Evolutionary conservation across 2,329 filamentous ascomycete genomes (phyloP).

Genomic region (Xylaria digitata): DNA sequence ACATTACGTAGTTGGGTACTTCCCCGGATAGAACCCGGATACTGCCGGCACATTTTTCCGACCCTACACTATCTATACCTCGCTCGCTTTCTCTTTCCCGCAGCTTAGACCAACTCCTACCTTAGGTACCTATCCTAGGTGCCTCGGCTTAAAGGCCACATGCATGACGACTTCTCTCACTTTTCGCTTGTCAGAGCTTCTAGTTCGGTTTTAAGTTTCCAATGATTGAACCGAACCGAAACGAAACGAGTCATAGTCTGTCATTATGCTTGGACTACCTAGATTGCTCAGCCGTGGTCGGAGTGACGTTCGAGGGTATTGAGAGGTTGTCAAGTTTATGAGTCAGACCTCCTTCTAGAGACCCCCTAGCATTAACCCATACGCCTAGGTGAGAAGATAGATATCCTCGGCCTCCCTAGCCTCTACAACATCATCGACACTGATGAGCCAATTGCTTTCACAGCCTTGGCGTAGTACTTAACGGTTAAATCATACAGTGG

Average conservation of each 20-base stretch:
- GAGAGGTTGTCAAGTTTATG: background rate
- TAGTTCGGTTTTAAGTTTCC: conserved; percentile 7
- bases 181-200: conserved; percentile 15
- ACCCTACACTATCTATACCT: background rate
- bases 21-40: background rate
- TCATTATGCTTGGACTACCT: background rate
- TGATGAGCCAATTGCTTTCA: no score
- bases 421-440: no score
- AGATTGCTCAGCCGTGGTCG: conserved; percentile 16
- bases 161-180: background rate
- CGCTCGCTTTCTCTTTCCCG: background rate
- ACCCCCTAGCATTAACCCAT: no score
- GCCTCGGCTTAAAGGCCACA: conserved; percentile 33
- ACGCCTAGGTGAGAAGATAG: no score
- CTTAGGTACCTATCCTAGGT: background rate
- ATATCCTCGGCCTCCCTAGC: no score
- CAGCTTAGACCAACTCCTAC: background rate
- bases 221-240: conserved; percentile 6
- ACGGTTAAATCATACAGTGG: no score
- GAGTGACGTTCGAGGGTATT: conserved; percentile 4
- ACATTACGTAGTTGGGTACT: background rate
- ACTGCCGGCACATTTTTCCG: conserved; percentile 18
- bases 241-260: conserved; percentile 26
- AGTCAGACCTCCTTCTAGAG: conserved; percentile 9
- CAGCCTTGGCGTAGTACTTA: no score